Evolutionary conservation across 768 basidiomycete genomes (phyloP), one percentile per base, ranked within the genome.

Genomic region (Tephrocybe sp.): DNA sequence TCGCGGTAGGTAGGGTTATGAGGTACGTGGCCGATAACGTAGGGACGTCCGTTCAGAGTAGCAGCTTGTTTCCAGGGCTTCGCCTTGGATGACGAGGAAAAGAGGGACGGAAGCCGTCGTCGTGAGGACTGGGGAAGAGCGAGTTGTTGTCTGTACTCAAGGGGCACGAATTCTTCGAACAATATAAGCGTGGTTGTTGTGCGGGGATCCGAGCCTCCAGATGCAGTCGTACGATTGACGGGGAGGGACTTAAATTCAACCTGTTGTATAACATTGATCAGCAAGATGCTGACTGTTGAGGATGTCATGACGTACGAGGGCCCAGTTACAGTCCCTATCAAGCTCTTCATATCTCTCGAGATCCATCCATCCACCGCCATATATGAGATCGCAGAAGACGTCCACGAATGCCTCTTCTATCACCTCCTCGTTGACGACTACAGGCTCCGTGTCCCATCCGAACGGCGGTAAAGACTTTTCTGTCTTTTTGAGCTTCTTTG

Each of bases 161-260:
- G 70, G 0, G 95, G 96, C 3, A 99, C 92, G 49, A 92, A 89
- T 67, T 98, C 97, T 68, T 99, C 94, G 56, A 92, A 95, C 5
- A 98, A 70, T 46, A 97, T 79, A 42, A 92, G 79, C 0, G 84
- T 78, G 0, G 82, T 75, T 0, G 83, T 72, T 1, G 80, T 86
- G n/a, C 93, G 78, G 0, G 90, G 90, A 62, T 94, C 90, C 2
- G 57, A 54, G 22, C 63, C 66, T 14, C 69, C 72, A 30, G 69
- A 59, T 9, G 65, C 60, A 7, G 72, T 71, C 0, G 69, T 55
- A 3, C 69, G 64, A 47, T 56, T 77, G 30, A 42, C 57, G 16
- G 89, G 84, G 1, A 87, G 72, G 0, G 91, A 83, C 60, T 90
- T 95, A 74, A 86, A 97, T 63, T 96, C 92, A 45, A 96, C 82